Evolutionary conservation across 1,284 basidiomycete genomes (phyloP).

Genomic region (Heliocybe sulcata): DNA sequence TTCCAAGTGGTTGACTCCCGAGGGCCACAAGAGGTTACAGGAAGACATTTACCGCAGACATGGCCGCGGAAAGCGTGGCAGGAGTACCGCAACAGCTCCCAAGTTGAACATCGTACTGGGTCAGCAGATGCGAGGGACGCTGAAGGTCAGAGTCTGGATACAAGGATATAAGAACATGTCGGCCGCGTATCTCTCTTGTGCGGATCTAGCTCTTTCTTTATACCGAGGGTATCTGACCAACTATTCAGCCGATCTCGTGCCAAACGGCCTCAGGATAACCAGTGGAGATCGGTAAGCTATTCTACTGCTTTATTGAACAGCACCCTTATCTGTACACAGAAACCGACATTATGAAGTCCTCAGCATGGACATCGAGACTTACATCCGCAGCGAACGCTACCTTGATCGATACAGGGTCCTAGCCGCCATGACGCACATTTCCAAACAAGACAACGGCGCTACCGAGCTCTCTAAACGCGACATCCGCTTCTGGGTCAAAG

Average conservation of each 20-base stretch:
- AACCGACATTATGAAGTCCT: not conserved
- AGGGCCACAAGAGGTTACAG: not conserved
- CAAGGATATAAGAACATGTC: not conserved
- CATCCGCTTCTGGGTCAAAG: not conserved
- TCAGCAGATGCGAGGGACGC: too few relatives aligned
- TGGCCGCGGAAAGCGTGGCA: not conserved
- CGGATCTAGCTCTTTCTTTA: too few relatives aligned
- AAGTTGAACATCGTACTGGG: not conserved
- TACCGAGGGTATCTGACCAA: too few relatives aligned
- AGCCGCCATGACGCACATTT: not conserved
- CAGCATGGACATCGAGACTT: constrained; percentile 1
- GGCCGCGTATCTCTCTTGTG: not conserved
- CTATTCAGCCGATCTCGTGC: not conserved
- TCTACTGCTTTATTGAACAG: not conserved
- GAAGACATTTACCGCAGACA: not conserved
- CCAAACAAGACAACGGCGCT: not conserved
- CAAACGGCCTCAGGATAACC: not conserved
- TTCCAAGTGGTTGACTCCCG: not conserved
- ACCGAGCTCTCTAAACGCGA: not conserved
- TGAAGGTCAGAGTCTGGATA: not conserved
- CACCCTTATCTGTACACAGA: not conserved
- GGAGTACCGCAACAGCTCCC: not conserved
- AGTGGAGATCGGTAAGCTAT: not conserved
- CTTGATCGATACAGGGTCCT: not conserved
- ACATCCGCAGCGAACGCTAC: constrained; percentile 1